phyloP scores from a whole-genome alignment of 345 rosid genomes.

The Melaleuca alternifolia region DNA sequence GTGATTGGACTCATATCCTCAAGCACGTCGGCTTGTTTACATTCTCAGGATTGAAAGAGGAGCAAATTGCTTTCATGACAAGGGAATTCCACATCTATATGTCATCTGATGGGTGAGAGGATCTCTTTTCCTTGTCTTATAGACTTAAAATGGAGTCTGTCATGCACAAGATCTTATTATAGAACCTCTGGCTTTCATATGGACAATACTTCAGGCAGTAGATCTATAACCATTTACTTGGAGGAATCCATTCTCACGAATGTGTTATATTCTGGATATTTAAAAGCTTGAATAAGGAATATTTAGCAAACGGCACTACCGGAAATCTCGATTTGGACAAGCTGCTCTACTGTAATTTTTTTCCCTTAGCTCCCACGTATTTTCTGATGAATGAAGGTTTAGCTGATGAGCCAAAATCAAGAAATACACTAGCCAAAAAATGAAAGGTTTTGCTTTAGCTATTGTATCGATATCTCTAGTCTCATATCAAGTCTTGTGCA shows the following conservation, averaged over 20 bases:
- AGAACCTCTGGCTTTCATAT: neutral
- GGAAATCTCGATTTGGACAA: no score
- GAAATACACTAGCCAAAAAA: neutral
- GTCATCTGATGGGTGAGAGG: slow-evolving; percentile 42
- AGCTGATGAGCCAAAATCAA: neutral
- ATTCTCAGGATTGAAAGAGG: slow-evolving; percentile 30
- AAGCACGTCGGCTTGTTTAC: slow-evolving; percentile 44
- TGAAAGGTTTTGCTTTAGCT: neutral
- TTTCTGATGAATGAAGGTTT: neutral
- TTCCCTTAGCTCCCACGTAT: neutral
- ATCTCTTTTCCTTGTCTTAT: neutral
- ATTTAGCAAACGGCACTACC: neutral
- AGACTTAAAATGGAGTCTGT: neutral
- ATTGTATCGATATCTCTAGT: neutral
- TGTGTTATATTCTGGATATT: neutral
- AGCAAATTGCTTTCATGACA: slow-evolving; percentile 36
- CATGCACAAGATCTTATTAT: neutral
- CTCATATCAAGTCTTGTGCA: slow-evolving; percentile 4
- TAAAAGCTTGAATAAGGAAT: neutral
- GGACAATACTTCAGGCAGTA: neutral
- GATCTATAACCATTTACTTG: neutral
- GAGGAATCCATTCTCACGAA: neutral
- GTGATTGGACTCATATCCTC: slow-evolving; percentile 49
- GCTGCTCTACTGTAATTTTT: neutral
- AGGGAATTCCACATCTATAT: slow-evolving; percentile 46